phyloP scores from a whole-genome alignment of 163 green algal genomes.

The Coccomyxa subellipsoidea region DNA sequence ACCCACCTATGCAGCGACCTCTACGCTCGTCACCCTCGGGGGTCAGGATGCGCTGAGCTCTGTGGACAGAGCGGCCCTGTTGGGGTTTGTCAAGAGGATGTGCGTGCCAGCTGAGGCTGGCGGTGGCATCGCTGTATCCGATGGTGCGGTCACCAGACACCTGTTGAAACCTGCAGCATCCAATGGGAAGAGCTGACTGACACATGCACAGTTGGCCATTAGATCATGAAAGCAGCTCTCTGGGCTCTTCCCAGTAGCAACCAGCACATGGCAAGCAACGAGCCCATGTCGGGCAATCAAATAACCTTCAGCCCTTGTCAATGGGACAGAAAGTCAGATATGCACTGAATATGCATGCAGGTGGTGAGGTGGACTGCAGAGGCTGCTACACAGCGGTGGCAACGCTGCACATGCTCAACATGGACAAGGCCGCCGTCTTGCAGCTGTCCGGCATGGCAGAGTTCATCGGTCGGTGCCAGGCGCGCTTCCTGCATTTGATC shows the following conservation, averaged over 20 bases:
- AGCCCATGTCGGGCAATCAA: no score
- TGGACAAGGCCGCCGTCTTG: slow-evolving; percentile 67
- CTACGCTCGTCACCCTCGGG: slow-evolving; percentile 73
- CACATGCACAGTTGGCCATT: no score
- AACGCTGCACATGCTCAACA: slow-evolving; percentile 62
- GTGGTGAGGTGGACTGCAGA: slow-evolving; percentile 87
- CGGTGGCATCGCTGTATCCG: slow-evolving; percentile 78
- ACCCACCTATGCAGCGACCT: slow-evolving; percentile 84
- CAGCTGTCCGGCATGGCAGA: slow-evolving; percentile 46
- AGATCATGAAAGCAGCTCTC: no score
- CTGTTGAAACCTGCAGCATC: background rate
- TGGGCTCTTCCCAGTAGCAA: no score
- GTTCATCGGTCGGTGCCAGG: slow-evolving; percentile 73
- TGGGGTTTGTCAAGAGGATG: slow-evolving; percentile 75
- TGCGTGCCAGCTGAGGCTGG: slow-evolving; percentile 58
- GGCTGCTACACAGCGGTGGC: slow-evolving; percentile 91
- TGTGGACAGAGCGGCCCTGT: slow-evolving; percentile 57
- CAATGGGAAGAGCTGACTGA: no score
- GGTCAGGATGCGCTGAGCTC: slow-evolving; percentile 41
- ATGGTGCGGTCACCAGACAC: slow-evolving; percentile 46
- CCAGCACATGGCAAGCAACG: no score
- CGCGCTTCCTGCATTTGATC: slow-evolving; percentile 10
- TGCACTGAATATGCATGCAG: slow-evolving; percentile 38
- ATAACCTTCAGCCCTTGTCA: no score
- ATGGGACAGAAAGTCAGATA: no score